Percentiles rank a stretch among this genome's conserved stretches.
Evolutionary conservation across 768 basidiomycete species (phyloP).

Genomic region (Asterophora lycoperdoides): DNA sequence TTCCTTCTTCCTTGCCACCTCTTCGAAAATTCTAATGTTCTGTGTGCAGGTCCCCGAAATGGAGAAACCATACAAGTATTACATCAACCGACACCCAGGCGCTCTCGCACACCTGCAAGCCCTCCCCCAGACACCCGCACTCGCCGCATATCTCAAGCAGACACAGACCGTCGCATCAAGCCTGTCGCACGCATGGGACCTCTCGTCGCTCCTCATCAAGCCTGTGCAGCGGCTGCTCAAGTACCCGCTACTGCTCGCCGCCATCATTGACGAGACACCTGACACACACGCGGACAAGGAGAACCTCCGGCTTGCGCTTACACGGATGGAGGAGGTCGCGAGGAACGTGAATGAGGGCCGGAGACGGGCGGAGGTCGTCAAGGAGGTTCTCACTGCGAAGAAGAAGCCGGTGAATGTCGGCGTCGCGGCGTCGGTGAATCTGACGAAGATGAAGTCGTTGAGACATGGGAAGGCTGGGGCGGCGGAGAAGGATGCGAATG

Average conservation of each 20-base stretch:
- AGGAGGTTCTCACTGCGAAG: constrained; percentile 57
- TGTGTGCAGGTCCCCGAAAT: constrained; percentile 56
- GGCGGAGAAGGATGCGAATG: constrained; percentile 22
- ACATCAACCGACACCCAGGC: constrained; percentile 75
- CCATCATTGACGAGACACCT: constrained; percentile 73
- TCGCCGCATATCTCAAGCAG: constrained; percentile 62
- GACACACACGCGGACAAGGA: constrained; percentile 63
- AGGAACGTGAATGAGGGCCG: constrained; percentile 75
- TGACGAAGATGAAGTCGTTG: constrained; percentile 56
- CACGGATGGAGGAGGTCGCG: constrained; percentile 67
- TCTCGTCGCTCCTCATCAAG: constrained; percentile 92
- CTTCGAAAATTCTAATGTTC: constrained; percentile 7
- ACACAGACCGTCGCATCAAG: constrained; percentile 64
- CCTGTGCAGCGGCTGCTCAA: constrained; percentile 96
- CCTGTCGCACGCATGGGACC: constrained; percentile 87
- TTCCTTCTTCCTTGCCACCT: constrained; percentile 6
- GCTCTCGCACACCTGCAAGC: constrained; percentile 64
- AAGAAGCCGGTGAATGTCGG: constrained; percentile 40
- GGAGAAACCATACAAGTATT: constrained; percentile 69
- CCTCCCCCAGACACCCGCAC: constrained; percentile 44
- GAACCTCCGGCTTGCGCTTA: constrained; percentile 48
- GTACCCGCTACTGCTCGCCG: constrained; percentile 80
- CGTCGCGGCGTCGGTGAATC: constrained; percentile 52
- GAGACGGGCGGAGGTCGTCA: constrained; percentile 73
- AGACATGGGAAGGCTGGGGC: constrained; percentile 3